Evolutionary conservation across 2,329 filamentous ascomycete genomes (phyloP), one percentile per base, ranked within the genome.

Genomic region (Ceratocystis lukuohia): DNA sequence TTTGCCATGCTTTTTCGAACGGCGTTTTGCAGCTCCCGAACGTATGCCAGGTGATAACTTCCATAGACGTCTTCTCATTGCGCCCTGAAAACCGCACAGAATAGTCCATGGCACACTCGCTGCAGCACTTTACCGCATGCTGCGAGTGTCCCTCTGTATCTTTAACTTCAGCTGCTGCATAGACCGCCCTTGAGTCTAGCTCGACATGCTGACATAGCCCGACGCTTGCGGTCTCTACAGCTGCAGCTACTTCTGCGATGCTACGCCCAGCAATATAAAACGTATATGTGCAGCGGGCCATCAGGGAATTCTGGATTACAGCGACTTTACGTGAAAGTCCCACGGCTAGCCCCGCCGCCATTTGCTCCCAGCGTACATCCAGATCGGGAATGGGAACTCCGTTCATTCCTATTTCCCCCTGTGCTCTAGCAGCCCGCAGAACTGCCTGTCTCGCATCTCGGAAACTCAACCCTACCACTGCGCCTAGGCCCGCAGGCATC

Each of bases 1-100:
- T n/a, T n/a, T 45, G 45, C 67, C 67, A 68, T 41, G 50, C 64
- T n/a, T 46, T 44, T 22, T 64, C 67, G 45, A 33, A 61, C 8
- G 64, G 64, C n/a, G 28, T 33, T 25, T 12, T 20, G n/a, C 64
- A 65, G 20, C 50, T 41, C 2, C 67, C 67, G 30, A 68, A 64
- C 15, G 6, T 15, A 64, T 68, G 67, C 67, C 64, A 65, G 37
- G 48, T 64, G 7, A 28, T 28, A 1, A 68, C 61, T 1, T 48
- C 1, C 41, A 65, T 28, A 7, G 28, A 59, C 17, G 20, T 41
- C 41, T 8, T 20, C n/a, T 66, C 28, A 22, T 33, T 41, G 20
- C 20, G 17, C 8, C 22, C 41, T 5, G 7, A 30, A 20, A 46
- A 41, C 20, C 20, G 45, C 15, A 67, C 37, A 10, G 62, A 25